Evolutionary conservation across 2,329 filamentous ascomycete species (phyloP).

Genomic region (Nothophoma quercina): DNA sequence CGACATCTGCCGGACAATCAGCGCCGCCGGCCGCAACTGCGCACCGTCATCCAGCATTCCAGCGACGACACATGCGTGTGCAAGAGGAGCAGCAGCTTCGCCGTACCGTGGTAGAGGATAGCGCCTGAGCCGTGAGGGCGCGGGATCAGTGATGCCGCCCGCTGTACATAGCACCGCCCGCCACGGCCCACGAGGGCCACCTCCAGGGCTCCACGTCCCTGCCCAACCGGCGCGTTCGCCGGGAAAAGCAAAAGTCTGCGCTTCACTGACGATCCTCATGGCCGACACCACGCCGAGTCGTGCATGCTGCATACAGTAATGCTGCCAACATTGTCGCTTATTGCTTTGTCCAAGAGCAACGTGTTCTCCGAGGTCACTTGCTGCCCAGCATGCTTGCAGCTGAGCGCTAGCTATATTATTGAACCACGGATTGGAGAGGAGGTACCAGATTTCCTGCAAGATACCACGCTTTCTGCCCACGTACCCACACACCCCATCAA

Average conservation of each 20-base stretch:
- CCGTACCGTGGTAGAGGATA: slow-evolving; percentile 11
- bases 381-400: background rate
- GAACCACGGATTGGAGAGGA: background rate
- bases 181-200: slow-evolving; percentile 42
- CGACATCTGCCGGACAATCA: slow-evolving; percentile 15
- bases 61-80: slow-evolving; percentile 12
- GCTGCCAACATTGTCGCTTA: background rate
- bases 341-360: slow-evolving; percentile 5
- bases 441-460: background rate
- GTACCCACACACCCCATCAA: slow-evolving; percentile 7
- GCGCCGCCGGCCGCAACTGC: slow-evolving; percentile 1
- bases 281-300: slow-evolving; percentile 15
- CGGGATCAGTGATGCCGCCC: slow-evolving; percentile 26
- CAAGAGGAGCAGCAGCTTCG: slow-evolving; percentile 18
- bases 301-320: slow-evolving; percentile 11
- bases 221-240: slow-evolving; percentile 34
- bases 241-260: slow-evolving; percentile 21
- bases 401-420: background rate
- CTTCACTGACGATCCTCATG: slow-evolving; percentile 12
- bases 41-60: slow-evolving; percentile 20
- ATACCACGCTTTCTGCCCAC: background rate
- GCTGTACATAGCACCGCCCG: slow-evolving; percentile 28
- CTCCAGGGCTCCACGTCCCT: slow-evolving; percentile 21
- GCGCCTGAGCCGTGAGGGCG: slow-evolving; percentile 2
- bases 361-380: background rate